Evolutionary conservation across 805 yeast species (phyloP).

Genomic region (Ogataea paraovalis): DNA sequence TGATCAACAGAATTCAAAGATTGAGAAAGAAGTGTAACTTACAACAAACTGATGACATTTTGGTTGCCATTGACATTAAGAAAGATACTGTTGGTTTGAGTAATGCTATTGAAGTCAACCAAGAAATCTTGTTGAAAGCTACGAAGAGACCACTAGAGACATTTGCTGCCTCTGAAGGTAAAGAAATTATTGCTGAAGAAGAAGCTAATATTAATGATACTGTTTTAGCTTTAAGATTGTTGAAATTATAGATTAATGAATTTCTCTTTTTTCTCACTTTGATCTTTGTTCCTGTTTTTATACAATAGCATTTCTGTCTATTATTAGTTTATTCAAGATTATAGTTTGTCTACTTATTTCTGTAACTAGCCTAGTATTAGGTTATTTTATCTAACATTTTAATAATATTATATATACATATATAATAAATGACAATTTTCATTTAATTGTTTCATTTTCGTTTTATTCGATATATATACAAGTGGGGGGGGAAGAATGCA

Average conservation of each 20-base stretch:
- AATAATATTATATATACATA: background rate
- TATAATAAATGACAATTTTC: background rate
- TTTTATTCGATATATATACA: background rate
- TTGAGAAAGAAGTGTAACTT: constrained; percentile 94
- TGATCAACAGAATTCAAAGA: constrained; percentile 95
- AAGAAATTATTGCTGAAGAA: constrained; percentile 72
- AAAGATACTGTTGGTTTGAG: constrained; percentile 66
- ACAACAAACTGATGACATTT: constrained; percentile 91
- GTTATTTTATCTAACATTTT: background rate
- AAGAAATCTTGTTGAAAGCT: constrained; percentile 68
- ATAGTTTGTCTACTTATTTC: no score
- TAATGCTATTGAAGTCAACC: constrained; percentile 58
- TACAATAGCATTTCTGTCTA: background rate
- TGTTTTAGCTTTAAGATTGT: constrained; percentile 69
- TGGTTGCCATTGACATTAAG: constrained; percentile 73
- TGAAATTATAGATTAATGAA: constrained; percentile 46
- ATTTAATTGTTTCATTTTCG: no score
- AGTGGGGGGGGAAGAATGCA: background rate
- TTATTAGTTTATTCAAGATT: background rate
- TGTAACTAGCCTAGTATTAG: no score
- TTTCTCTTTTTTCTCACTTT: background rate
- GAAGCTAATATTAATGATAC: constrained; percentile 83
- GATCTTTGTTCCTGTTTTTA: background rate
- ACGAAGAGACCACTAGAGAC: constrained; percentile 61
- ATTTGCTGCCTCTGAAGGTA: constrained; percentile 39